Conservation (phyloP, 192 early-diverging fungal species). For the Mycoemilia scoparia region DNA sequence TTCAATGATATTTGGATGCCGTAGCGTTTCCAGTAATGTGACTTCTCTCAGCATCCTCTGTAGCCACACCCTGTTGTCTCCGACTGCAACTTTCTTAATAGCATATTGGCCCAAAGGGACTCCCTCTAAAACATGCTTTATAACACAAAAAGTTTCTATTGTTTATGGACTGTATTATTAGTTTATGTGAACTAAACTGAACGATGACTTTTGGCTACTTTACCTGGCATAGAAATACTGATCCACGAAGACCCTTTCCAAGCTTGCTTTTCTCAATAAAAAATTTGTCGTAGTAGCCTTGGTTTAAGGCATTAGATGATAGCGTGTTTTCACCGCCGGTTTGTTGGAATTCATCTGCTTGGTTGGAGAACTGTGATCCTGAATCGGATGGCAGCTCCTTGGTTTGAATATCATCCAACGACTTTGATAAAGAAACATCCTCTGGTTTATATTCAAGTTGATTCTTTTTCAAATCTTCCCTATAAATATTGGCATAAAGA, state of each 20-base stretch:
- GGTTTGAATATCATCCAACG: not conserved
- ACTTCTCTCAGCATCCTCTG: slow-evolving; percentile 87
- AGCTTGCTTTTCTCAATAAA: slow-evolving; percentile 76
- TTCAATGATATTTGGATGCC: slow-evolving; percentile 80
- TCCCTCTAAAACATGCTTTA: slow-evolving; percentile 50
- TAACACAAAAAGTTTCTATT: no score
- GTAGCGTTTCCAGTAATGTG: slow-evolving; percentile 70
- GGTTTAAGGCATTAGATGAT: slow-evolving; percentile 59
- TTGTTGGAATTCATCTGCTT: not conserved
- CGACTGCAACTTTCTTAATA: slow-evolving; percentile 88
- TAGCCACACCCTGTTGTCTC: slow-evolving; percentile 75
- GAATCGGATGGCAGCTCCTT: not conserved
- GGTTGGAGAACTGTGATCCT: slow-evolving; percentile 1
- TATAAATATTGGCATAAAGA: not conserved
- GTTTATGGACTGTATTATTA: no score
- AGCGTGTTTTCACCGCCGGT: slow-evolving; percentile 23
- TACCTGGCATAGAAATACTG: slow-evolving; percentile 82
- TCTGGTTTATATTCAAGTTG: not conserved
- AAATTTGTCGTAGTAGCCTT: slow-evolving; percentile 89
- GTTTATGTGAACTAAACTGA: slow-evolving; percentile 2
- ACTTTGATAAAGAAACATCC: not conserved
- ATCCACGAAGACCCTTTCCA: slow-evolving; percentile 76
- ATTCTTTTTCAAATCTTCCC: not conserved
- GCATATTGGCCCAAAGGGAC: slow-evolving; percentile 73
- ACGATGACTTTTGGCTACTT: no score